These are phyloP conservation scores for Chrysoporthe cubensis DNA, from an alignment of 2,329 filamentous ascomycete species.

Conservation along the genomic window DNA sequence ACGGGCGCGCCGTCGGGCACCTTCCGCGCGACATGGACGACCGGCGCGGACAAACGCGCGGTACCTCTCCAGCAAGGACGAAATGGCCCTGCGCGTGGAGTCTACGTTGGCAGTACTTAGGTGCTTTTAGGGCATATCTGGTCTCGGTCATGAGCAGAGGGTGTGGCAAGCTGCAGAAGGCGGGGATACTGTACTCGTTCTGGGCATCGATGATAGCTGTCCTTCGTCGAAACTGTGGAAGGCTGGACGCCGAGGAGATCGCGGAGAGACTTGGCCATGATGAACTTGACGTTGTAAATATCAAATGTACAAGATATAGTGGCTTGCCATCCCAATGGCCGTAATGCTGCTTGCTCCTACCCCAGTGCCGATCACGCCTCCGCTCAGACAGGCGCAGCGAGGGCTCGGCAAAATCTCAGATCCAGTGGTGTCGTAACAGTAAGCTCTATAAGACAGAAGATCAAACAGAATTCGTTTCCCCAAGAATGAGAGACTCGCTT, in stretches of 20 bases:
- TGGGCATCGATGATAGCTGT: slow-evolving; percentile 73
- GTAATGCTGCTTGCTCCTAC: too few species aligned
- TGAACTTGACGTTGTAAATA: background rate
- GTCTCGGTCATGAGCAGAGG: background rate
- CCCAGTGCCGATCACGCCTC: too few species aligned
- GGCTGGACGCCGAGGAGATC: slow-evolving; percentile 56
- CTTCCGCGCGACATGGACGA: slow-evolving; percentile 66
- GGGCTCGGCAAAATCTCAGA: too few species aligned
- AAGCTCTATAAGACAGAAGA: too few species aligned
- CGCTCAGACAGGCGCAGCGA: too few species aligned
- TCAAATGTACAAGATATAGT: too few species aligned
- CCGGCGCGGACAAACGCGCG: slow-evolving; percentile 51
- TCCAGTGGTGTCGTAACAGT: too few species aligned
- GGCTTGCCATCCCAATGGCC: too few species aligned
- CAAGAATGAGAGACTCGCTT: too few species aligned
- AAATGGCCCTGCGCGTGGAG: slow-evolving; percentile 59
- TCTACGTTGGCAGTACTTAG: slow-evolving; percentile 59
- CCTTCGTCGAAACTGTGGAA: slow-evolving; percentile 58
- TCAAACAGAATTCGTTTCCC: too few species aligned
- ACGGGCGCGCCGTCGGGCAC: slow-evolving; percentile 65
- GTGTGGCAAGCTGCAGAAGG: background rate
- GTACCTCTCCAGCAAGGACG: slow-evolving; percentile 61
- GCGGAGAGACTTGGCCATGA: slow-evolving; percentile 41
- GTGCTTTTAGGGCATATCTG: slow-evolving; percentile 54
- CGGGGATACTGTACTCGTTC: slow-evolving; percentile 56